Evolutionary conservation across 2,329 filamentous ascomycete species (phyloP), one percentile per base, ranked within the genome.

Genomic region (Aspergillus arachidicola): DNA sequence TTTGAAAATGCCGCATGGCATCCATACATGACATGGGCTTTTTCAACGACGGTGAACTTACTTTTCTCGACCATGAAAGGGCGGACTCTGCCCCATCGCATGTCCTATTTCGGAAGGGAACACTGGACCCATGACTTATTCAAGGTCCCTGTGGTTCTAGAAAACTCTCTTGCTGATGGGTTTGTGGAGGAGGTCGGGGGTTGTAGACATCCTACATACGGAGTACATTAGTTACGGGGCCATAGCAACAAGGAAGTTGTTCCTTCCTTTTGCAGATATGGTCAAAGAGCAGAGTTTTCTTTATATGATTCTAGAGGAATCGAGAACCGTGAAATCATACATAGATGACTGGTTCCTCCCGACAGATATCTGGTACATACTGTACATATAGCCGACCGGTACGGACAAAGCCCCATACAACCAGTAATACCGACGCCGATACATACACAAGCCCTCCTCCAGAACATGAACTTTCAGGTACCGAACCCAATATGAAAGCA

Each of bases 401-500:
- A 38, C 32, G 6, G 23, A 16, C 46, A 50, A 48, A 30, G 46
- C 26, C 26, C 26, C 45, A 48, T 50, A 50, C 23, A 50, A 10
- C 36, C 36, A n/a, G 41, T 48, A 58, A 48, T 50, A 58, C 57
- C 16, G 57, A 30, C 10, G 10, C 26, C 19, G 23, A 43, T 45
- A 43, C 55, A 34, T 57, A 43, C 36, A 57, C 36, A 57, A n/a
- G 19, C 19, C 26, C 26, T 57, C 21, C 36, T 14, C n/a, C 19
- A 46, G 38, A 45, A 32, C 28, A 16, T 6, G 46, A 50, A 34
- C n/a, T 32, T 54, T 43, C 48, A 41, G 58, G 45, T 16, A 48
- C 55, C 55, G 34, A 57, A 38, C 45, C 57, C 57, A 59, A 51
- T 38, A 55, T 55, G 32, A 36, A 41, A 41, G 38, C 38, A 36